Percentiles rank a stretch among this genome's conserved stretches.
phyloP scores from a whole-genome alignment of 2,329 filamentous ascomycete genomes.

The Fusarium stilboides region DNA sequence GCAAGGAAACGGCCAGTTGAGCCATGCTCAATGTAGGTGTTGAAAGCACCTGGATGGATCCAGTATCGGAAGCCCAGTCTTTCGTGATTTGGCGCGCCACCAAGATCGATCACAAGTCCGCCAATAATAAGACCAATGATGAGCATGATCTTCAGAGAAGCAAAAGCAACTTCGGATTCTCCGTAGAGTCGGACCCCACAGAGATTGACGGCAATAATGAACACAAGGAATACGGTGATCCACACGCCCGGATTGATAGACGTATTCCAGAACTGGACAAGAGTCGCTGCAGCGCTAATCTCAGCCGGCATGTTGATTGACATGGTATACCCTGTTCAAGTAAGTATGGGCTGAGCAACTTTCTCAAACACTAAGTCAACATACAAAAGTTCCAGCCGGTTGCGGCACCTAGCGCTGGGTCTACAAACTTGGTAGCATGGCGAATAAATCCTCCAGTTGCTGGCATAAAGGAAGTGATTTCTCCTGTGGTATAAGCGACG shows the following conservation, averaged over 20 bases:
- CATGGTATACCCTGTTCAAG: background rate
- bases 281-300: background rate
- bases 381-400: conserved; percentile 1
- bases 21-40: background rate
- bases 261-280: background rate
- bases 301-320: conserved; percentile 8
- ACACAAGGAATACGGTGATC: background rate
- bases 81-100: background rate
- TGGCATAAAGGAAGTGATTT: background rate
- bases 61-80: background rate
- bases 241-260: background rate
- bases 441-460: conserved; percentile 1
- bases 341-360: background rate
- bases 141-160: conserved; percentile 3
- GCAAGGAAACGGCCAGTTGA: background rate
- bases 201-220: background rate
- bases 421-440: conserved; percentile 3
- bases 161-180: background rate
- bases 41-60: conserved; percentile 5
- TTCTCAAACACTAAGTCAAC: too few relatives aligned
- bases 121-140: background rate
- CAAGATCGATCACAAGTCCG: conserved; percentile 1
- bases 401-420: background rate
- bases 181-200: conserved; percentile 1
- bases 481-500: background rate